Percentiles rank a stretch among this genome's conserved stretches.
Evolutionary conservation across 805 yeast genomes (phyloP).

Genomic region (Zygosaccharomyces kombuchaensis): DNA sequence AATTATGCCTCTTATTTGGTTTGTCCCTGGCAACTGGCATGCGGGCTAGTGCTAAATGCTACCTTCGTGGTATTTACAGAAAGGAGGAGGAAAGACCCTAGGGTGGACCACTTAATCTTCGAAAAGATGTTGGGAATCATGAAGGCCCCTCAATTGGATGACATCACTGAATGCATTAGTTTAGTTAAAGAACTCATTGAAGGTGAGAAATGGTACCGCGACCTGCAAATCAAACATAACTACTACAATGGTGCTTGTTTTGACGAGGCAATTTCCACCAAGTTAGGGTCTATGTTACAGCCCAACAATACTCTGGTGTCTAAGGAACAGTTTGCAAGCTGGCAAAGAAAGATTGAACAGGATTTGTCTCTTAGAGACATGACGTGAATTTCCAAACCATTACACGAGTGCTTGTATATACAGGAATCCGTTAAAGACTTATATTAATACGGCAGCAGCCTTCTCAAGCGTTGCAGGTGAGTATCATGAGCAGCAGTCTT

Average conservation of each 20-base stretch:
- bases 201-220: constrained; percentile 59
- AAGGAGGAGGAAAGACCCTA: constrained; percentile 42
- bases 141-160: constrained; percentile 48
- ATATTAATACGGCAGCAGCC: constrained; percentile 44
- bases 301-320: constrained; percentile 28
- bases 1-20: constrained; percentile 49
- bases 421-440: background rate
- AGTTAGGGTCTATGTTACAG: constrained; percentile 38
- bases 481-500: constrained; percentile 51
- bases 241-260: constrained; percentile 31
- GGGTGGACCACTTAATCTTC: constrained; percentile 45
- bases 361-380: constrained; percentile 26
- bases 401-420: constrained; percentile 6
- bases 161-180: constrained; percentile 49
- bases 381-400: constrained; percentile 1
- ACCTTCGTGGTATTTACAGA: constrained; percentile 51
- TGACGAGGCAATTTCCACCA: constrained; percentile 22
- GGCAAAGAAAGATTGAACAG: constrained; percentile 33
- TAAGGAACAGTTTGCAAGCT: constrained; percentile 32
- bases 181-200: constrained; percentile 51
- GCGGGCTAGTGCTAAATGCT: constrained; percentile 61
- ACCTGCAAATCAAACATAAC: constrained; percentile 44
- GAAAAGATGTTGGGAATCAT: constrained; percentile 47
- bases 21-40: constrained; percentile 64
- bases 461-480: constrained; percentile 57